Percentiles rank a stretch among this genome's conserved stretches.
phyloP scores from a whole-genome alignment of 805 yeast species.

The Sugiyamaella qingdaonensis region DNA sequence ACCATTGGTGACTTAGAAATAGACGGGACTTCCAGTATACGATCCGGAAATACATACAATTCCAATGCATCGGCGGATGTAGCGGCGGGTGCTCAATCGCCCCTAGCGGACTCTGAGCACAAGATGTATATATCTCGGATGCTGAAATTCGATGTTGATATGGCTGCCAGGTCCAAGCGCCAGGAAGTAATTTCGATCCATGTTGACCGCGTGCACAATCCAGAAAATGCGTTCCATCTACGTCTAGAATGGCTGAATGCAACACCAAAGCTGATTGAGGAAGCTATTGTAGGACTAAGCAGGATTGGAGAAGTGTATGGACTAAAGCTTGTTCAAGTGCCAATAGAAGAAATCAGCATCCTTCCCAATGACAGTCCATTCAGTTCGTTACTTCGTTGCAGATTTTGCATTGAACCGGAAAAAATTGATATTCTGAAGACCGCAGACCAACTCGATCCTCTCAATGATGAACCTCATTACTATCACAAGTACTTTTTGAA shows the following conservation, averaged over 20 bases:
- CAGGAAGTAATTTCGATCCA: constrained; percentile 79
- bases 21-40: constrained; percentile 8
- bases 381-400: constrained; percentile 73
- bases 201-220: constrained; percentile 88
- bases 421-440: constrained; percentile 37
- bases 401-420: constrained; percentile 60
- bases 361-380: constrained; percentile 79
- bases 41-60: constrained; percentile 7
- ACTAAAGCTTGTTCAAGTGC: constrained; percentile 75
- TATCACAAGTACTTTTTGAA: constrained; percentile 75
- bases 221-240: constrained; percentile 89
- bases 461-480: constrained; percentile 38
- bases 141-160: constrained; percentile 71
- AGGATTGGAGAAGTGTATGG: constrained; percentile 85
- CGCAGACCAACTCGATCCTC: constrained; percentile 48
- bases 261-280: constrained; percentile 80
- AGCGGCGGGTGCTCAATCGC: background rate
- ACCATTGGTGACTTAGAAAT: background rate
- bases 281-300: constrained; percentile 69
- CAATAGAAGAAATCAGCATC: constrained; percentile 80
- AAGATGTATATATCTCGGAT: constrained; percentile 50
- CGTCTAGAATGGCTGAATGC: constrained; percentile 90
- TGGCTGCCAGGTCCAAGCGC: constrained; percentile 62
- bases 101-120: background rate
- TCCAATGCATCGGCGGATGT: constrained; percentile 1